Evolutionary conservation across 768 basidiomycete genomes (phyloP), one percentile per base, ranked within the genome.

Genomic region (Lactarius hengduanensis): DNA sequence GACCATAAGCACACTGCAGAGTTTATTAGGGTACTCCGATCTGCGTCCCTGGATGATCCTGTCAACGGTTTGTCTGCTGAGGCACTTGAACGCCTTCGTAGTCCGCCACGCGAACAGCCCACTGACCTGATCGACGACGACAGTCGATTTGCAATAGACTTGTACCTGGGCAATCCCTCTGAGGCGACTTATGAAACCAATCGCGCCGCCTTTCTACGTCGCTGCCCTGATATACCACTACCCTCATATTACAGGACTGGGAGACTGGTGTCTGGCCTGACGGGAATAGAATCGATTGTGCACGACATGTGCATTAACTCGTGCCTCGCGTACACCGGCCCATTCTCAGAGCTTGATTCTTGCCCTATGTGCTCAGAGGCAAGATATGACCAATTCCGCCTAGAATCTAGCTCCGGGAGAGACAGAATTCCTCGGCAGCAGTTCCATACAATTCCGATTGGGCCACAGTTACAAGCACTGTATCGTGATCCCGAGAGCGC

Each of bases 391-490:
- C 22, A 30, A 15, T 41, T 28, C 40, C 57, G 15, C 8, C 20
- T 38, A 3, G 22, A 54, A 18, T 2, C 47, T 13, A 22, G 18
- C 47, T 20, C 22, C 6, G 22, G 47, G 2, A 50, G 15, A 15
- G 47, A 22, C 47, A 50, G 18, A 15, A 15, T 8, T 50, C 34
- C 61, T 1, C 8, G 22, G 8, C 47, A 62, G 18, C 11, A 38
- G 11, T 53, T 53, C 5, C 53, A 54, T 20, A 62, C 61, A 0
- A 62, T 62, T 2, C 50, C 34, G 1, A 36, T 62, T 5, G 61
- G 61, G 4, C 61, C 61, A 28, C 61, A 62, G 8, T 16, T 62
- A 3, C 61, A 62, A 16, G 60, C n/a, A 2, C 47, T 20, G 47
- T 50, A 20, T 11, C 10, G 36, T 10, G 10, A 36, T 36, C 36